phyloP scores from a whole-genome alignment of 1,284 basidiomycete genomes.

The Cutaneotrichosporon cavernicola region DNA sequence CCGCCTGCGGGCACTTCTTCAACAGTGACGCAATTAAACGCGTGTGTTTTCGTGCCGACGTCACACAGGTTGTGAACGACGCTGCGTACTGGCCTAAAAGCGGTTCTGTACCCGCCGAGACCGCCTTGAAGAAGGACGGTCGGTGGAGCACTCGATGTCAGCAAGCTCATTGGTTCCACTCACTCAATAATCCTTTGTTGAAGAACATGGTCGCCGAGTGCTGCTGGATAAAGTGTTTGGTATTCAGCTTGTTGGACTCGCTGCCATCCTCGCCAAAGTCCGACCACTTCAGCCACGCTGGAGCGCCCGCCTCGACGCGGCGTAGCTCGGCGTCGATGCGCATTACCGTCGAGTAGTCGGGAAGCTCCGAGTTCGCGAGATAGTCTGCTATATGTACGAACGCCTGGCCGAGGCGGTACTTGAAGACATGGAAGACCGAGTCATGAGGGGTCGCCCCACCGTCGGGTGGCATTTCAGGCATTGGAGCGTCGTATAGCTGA shows the following conservation, averaged over 20 bases:
- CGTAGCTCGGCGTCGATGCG: slow-evolving; percentile 30
- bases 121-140: slow-evolving; percentile 31
- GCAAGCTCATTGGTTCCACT: neutral
- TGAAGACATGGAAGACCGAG: slow-evolving; percentile 27
- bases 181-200: slow-evolving; percentile 29
- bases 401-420: slow-evolving; percentile 24
- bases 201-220: slow-evolving; percentile 32
- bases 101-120: slow-evolving; percentile 25
- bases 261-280: slow-evolving; percentile 18
- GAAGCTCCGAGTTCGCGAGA: slow-evolving; percentile 25
- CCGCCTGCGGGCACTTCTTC: slow-evolving; percentile 19
- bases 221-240: slow-evolving; percentile 28
- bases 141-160: slow-evolving; percentile 25
- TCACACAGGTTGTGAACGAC: slow-evolving; percentile 31
- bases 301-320: slow-evolving; percentile 22
- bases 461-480: slow-evolving; percentile 19
- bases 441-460: slow-evolving; percentile 18
- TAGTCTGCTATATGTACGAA: slow-evolving; percentile 29
- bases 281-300: slow-evolving; percentile 28
- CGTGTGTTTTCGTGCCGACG: slow-evolving; percentile 30
- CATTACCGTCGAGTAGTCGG: slow-evolving; percentile 27
- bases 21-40: slow-evolving; percentile 26
- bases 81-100: slow-evolving; percentile 27
- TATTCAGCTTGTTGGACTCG: slow-evolving; percentile 6
- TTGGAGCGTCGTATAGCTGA: slow-evolving; percentile 26